These are phyloP conservation scores for Fusarium sp. DNA, from an alignment of 2,329 filamentous ascomycete genomes.

Conservation along the genomic window DNA sequence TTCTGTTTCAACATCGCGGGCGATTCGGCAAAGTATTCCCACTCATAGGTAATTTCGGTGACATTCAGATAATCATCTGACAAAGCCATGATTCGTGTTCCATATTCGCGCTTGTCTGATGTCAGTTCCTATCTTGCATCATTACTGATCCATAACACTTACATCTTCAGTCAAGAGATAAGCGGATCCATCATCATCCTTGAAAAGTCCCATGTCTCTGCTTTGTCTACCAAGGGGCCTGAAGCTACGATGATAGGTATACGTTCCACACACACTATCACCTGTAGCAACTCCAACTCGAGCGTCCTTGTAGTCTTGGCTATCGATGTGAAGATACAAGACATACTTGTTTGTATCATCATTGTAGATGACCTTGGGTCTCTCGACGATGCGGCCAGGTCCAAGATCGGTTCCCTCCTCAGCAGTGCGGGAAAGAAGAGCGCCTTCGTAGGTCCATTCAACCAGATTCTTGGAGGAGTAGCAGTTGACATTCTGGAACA, in stretches of 20 bases:
- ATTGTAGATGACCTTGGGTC: constrained; percentile 79
- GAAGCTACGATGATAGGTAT: constrained; percentile 58
- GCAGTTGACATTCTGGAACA: constrained; percentile 77
- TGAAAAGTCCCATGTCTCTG: constrained; percentile 72
- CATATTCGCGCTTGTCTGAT: constrained; percentile 63
- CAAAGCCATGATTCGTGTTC: constrained; percentile 70
- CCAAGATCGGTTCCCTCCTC: constrained; percentile 67
- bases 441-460: constrained; percentile 74
- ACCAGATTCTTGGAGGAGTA: constrained; percentile 75
- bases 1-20: constrained; percentile 74
- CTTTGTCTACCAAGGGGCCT: constrained; percentile 56
- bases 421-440: constrained; percentile 67
- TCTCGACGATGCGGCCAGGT: constrained; percentile 73
- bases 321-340: constrained; percentile 79
- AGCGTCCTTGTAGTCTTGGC: constrained; percentile 72
- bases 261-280: constrained; percentile 72
- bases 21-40: constrained; percentile 70
- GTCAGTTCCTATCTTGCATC: not conserved
- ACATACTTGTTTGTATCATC: constrained; percentile 75
- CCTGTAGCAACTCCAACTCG: constrained; percentile 75
- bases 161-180: constrained; percentile 77
- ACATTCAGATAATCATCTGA: constrained; percentile 71
- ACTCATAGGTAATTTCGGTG: constrained; percentile 64
- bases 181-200: constrained; percentile 72
- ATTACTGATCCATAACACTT: constrained; percentile 39